Conservation (phyloP, 2,329 filamentous ascomycete species). For the Arachnopeziza araneosa region DNA sequence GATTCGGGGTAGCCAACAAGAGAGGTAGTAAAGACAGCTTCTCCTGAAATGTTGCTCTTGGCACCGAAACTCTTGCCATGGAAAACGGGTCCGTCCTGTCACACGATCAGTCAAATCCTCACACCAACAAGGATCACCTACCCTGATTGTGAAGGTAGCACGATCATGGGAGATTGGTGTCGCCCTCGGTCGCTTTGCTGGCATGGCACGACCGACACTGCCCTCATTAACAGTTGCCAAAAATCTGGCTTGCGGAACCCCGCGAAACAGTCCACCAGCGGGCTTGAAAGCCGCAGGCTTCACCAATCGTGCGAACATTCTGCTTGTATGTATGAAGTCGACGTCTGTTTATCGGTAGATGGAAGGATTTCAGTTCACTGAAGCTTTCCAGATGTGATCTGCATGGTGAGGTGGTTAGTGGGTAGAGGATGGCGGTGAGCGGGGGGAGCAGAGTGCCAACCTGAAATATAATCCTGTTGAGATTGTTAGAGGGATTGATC, state of each 20-base stretch:
- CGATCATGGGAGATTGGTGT: conserved; percentile 68
- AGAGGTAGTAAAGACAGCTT: conserved; percentile 97
- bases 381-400: conserved; percentile 41
- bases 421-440: conserved; percentile 18
- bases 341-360: conserved; percentile 14
- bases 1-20: conserved; percentile 97
- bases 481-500: not conserved
- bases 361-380: conserved; percentile 33
- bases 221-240: conserved; percentile 59
- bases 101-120: conserved; percentile 26
- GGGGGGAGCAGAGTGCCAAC: conserved; percentile 34
- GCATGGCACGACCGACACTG: conserved; percentile 65
- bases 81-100: conserved; percentile 87
- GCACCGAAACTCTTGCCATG: conserved; percentile 95
- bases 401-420: conserved; percentile 14
- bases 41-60: conserved; percentile 92
- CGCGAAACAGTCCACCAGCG: conserved; percentile 25
- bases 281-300: conserved; percentile 45
- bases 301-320: conserved; percentile 57
- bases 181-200: conserved; percentile 49
- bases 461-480: conserved; percentile 68
- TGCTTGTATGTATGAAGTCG: conserved; percentile 28
- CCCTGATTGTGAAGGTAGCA: conserved; percentile 92
- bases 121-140: conserved; percentile 35
- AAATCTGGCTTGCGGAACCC: conserved; percentile 40